phyloP scores from a whole-genome alignment of 2,329 filamentous ascomycete genomes.

The Colletotrichum sp. region DNA sequence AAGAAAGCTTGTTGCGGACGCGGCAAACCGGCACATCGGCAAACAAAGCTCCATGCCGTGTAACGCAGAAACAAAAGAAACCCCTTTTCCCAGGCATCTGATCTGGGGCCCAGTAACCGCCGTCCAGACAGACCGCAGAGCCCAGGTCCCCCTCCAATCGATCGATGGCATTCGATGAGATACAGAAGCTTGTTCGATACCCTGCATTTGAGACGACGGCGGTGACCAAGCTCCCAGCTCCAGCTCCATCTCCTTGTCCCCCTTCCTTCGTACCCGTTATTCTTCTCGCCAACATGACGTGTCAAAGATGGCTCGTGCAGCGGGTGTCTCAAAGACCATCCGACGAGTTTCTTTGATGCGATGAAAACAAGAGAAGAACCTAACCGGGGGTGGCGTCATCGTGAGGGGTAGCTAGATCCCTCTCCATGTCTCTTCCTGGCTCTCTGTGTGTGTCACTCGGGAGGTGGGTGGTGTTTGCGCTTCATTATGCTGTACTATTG shows the following conservation, averaged over 20 bases:
- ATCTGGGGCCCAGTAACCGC: neutral
- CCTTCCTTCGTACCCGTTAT: neutral
- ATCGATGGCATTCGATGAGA: neutral
- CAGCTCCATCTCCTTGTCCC: neutral
- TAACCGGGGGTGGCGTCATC: neutral
- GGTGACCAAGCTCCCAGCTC: neutral
- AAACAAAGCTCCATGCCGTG: slow-evolving; percentile 3
- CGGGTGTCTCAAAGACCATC: neutral
- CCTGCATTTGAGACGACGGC: neutral
- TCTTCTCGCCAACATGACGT: slow-evolving; percentile 1
- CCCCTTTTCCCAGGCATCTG: neutral
- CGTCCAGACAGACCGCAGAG: neutral
- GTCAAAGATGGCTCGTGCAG: neutral
- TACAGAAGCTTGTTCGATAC: neutral
- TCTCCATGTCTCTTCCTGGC: no score
- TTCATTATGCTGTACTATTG: neutral
- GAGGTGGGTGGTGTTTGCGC: neutral
- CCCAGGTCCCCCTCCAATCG: neutral
- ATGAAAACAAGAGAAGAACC: neutral
- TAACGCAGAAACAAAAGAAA: neutral
- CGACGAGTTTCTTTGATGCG: neutral
- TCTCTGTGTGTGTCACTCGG: neutral
- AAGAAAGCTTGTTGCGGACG: slow-evolving; percentile 14
- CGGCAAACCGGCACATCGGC: slow-evolving; percentile 18
- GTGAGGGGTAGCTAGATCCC: neutral